Evolutionary conservation across 2,329 filamentous ascomycete genomes (phyloP).

Genomic region (Exophiala phaeomuriformis): DNA sequence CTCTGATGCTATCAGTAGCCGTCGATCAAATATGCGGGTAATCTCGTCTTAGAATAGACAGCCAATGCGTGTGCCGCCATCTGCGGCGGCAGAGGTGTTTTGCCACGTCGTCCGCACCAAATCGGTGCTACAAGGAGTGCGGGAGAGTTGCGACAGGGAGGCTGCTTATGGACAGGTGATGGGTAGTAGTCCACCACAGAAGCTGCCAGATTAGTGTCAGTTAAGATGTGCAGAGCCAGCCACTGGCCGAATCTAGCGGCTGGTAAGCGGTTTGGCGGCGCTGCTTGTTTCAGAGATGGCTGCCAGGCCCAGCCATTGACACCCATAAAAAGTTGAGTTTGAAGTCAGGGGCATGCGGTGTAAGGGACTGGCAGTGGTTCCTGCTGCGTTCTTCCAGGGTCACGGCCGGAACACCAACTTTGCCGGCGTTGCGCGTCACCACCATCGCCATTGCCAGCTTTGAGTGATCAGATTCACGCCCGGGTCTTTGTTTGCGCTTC

Average conservation of each 20-base stretch:
- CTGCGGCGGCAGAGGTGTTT: not conserved
- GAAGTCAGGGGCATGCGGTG: constrained; percentile 16
- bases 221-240: not conserved
- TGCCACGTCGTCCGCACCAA: not conserved
- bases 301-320: constrained; percentile 1
- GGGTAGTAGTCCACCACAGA: not conserved
- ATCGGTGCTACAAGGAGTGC: not conserved
- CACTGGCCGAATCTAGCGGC: not conserved
- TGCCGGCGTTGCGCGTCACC: constrained; percentile 8
- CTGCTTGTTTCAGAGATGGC: constrained; percentile 14
- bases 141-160: not conserved
- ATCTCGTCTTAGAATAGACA: not conserved
- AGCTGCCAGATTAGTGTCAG: not conserved
- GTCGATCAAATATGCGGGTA: not conserved
- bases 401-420: not conserved
- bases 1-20: not conserved
- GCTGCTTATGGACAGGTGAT: not conserved
- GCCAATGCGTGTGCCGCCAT: not conserved
- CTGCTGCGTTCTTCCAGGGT: not conserved
- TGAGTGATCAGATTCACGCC: not conserved
- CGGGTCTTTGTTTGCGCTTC: not conserved
- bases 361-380: constrained; percentile 15
- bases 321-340: constrained; percentile 8
- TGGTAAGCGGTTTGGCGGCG: constrained; percentile 11
- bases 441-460: constrained; percentile 9